Base-by-base conservation (phyloP, 2,329 filamentous ascomycete genomes). In the Pseudopithomyces maydicus region DNA sequence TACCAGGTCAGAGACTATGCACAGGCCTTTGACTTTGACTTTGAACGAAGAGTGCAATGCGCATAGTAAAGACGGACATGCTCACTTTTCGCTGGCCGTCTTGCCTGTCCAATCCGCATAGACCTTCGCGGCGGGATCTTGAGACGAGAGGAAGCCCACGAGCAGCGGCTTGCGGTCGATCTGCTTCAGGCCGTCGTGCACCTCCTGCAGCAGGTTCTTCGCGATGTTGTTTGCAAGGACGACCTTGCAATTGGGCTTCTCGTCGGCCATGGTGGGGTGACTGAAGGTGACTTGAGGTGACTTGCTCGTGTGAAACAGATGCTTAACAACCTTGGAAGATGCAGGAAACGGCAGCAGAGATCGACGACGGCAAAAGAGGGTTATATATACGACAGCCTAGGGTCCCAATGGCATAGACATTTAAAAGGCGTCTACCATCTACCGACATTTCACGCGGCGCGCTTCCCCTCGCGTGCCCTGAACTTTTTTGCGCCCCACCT, bases 61-160 rank as follows among this genome's bases (percentile, higher is more conserved):
- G 43, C 6, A 42, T 42, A 56, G 49, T 55, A 61, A 56, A 42
- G 64, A 57, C 55, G 57, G 57, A 63, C 55, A 65, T 57, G 74
- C 90, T 89, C 83, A 97, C 93, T 97, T 96, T 77, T 98, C 94
- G 77, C 88, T 85, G 78, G 92, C 97, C 3, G 95, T 97, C 84
- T 96, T 97, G 77, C 92, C 91, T 39, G 94, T 97, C 91, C 92
- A 97, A 77, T 97, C 91, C 53, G 95, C 95, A 75, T 99, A 98
- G 81, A 96, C 92, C 68, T 90, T 83, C 32, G 94, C 94, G 38
- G 92, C 91, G 29, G 93, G 92, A 78, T 99, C 95, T 64, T 85
- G 85, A 78, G 97, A 98, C 65, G 94, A 92, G 55, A 99, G 83
- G 78, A 97, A 97, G 57, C 94, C 95, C 43, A 94, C 90, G 52